A percentile compares a stretch with the other conserved stretches of the same genome.
phyloP scores from a whole-genome alignment of 805 yeast genomes.

The Saccharomycopsis capsularis region DNA sequence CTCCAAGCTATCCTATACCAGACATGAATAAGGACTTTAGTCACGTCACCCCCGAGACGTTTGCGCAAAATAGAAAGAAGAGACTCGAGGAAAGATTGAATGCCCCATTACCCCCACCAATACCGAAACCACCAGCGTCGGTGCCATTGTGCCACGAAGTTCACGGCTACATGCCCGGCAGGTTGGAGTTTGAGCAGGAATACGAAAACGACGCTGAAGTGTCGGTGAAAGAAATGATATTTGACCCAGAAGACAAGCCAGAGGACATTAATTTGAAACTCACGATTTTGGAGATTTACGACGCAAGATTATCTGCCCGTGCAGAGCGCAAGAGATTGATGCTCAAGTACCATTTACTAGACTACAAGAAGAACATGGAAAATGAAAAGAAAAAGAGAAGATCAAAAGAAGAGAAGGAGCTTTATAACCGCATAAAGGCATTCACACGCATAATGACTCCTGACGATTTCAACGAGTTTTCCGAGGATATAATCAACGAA shows the following conservation, averaged over 20 bases:
- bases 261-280: conserved; percentile 87
- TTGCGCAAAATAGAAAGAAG: conserved; percentile 57
- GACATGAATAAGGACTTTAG: conserved; percentile 66
- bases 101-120: conserved; percentile 73
- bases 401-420: conserved; percentile 83
- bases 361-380: conserved; percentile 75
- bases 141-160: conserved; percentile 95
- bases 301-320: conserved; percentile 80
- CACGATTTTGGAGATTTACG: conserved; percentile 81
- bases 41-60: conserved; percentile 56
- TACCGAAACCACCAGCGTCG: conserved; percentile 82
- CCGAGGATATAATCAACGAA: conserved; percentile 69
- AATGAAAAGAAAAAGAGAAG: conserved; percentile 64
- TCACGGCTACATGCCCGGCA: conserved; percentile 98
- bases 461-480: conserved; percentile 69
- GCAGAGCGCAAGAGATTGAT: conserved; percentile 87
- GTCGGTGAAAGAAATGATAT: conserved; percentile 89
- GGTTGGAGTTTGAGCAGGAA: conserved; percentile 93
- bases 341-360: conserved; percentile 69
- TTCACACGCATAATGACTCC: conserved; percentile 75
- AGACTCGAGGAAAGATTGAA: conserved; percentile 69
- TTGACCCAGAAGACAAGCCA: conserved; percentile 86
- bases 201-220: conserved; percentile 95
- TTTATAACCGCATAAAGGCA: conserved; percentile 68
- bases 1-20: conserved; percentile 80